A percentile compares a stretch with the other conserved stretches of the same genome.
Evolutionary conservation across 768 basidiomycete species (phyloP).

Genomic region (Trametes gibbosa): DNA sequence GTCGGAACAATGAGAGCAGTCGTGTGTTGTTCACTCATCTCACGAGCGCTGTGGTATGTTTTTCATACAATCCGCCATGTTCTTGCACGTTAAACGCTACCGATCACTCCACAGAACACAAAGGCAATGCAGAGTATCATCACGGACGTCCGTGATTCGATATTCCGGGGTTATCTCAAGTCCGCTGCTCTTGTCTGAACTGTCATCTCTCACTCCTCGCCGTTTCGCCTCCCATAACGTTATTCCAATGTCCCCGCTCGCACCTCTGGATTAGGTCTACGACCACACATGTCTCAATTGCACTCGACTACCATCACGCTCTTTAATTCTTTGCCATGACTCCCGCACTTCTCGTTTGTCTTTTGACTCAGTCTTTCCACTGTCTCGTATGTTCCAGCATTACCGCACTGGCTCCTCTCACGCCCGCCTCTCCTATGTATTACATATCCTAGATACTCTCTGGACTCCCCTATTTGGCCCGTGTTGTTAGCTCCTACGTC

Average conservation of each 20-base stretch:
- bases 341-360: not conserved
- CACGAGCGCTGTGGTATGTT: constrained; percentile 72
- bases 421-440: constrained; percentile 8
- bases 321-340: constrained; percentile 7
- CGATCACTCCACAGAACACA: constrained; percentile 53
- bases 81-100: not conserved
- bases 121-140: constrained; percentile 84
- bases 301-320: constrained; percentile 6
- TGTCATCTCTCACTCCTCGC: not conserved
- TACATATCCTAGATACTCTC: constrained; percentile 11
- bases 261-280: not conserved
- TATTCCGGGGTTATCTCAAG: constrained; percentile 37
- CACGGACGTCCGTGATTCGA: constrained; percentile 50
- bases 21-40: constrained; percentile 70
- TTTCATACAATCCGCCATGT: not conserved
- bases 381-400: not conserved
- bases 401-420: constrained; percentile 1
- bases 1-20: constrained; percentile 54
- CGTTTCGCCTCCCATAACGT: constrained; percentile 4
- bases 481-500: not conserved
- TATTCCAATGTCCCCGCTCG: not conserved
- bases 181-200: constrained; percentile 36
- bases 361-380: not conserved
- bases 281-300: constrained; percentile 6
- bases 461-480: not conserved